These are phyloP conservation scores for Hibiscus trionum DNA, from an alignment of 345 rosid genomes.

Conservation along the genomic window DNA sequence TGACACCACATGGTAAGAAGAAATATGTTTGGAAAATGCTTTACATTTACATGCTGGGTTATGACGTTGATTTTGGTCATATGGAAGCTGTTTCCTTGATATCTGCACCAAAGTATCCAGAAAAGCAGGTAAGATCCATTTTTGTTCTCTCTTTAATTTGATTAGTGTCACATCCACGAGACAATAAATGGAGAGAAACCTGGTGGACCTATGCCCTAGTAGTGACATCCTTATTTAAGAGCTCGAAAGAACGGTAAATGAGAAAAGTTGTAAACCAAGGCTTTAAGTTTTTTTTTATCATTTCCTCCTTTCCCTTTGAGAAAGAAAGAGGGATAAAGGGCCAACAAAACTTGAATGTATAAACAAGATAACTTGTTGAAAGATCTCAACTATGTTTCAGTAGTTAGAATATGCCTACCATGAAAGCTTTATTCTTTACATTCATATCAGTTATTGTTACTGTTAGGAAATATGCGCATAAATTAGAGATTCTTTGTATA, in stretches of 20 bases:
- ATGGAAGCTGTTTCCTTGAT: slow-evolving; percentile 56
- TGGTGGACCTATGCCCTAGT: not conserved
- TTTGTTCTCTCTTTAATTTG: not conserved
- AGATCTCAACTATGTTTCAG: not conserved
- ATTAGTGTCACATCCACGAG: not conserved
- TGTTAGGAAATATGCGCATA: too few relatives aligned
- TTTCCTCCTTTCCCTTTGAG: not conserved
- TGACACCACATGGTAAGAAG: slow-evolving; percentile 94
- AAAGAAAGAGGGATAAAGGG: not conserved
- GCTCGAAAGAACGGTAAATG: not conserved
- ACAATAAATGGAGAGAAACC: not conserved
- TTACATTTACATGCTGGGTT: slow-evolving; percentile 93
- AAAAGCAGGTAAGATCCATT: slow-evolving; percentile 66
- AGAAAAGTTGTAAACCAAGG: not conserved
- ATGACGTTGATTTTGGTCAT: slow-evolving; percentile 98
- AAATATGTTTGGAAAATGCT: slow-evolving; percentile 99
- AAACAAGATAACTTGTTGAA: not conserved
- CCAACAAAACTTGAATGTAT: not conserved
- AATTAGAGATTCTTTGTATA: too few relatives aligned
- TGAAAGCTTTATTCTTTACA: not conserved
- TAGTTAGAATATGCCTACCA: not conserved
- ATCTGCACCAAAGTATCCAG: slow-evolving; percentile 82
- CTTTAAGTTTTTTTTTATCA: not conserved
- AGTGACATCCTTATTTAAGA: not conserved
- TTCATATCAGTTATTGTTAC: not conserved